Evolutionary conservation across 805 yeast species (phyloP), one percentile per base, ranked within the genome.

Genomic region (Candida hungchunana): DNA sequence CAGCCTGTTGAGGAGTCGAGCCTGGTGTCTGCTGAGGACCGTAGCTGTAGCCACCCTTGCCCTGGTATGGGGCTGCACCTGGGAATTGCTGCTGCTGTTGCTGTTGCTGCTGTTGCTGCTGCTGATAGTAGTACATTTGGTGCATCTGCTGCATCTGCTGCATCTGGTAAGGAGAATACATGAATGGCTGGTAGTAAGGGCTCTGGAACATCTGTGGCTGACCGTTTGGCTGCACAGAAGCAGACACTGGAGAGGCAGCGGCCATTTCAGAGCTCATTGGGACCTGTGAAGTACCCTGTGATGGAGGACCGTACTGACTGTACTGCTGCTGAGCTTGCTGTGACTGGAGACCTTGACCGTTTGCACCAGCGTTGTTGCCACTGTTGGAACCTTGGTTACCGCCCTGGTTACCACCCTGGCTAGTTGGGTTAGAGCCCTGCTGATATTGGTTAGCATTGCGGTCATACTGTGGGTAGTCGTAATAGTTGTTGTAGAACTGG

Each of bases 171-270:
- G 53, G 54, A 42, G 46, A 47, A 43, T 56, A 57, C 46, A 51
- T 44, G 43, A 53, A 55, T 20, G 50, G 44, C 27, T 25, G 27
- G 27, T 25, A 25, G 15, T 9, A 25, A 7, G 27, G 27, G n/a
- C 14, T 13, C 27, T 25, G 27, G 27, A 9, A 25, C 15, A 7
- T 14, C 18, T 40, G 50, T 19, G 48, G 34, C 22, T 43, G 40
- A 21, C 40, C 27, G 29, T 29, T 46, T 46, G 55, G 55, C 41
- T 57, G 60, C 27, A 49, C 53, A 28, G 50, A 30, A 12, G 58
- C 43, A 27, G 50, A 39, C 29, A 50, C 57, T 36, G 60, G 57
- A 24, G 60, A 53, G 28, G 54, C 53, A 23, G 45, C 22, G 16
- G 40, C 39, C 30, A 48, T 32, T 6, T 51, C 54, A 32, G 43